Percentiles rank a stretch among this genome's conserved stretches.
phyloP scores from a whole-genome alignment of 169 alveolate species.

The Cryptosporidium bovis region DNA sequence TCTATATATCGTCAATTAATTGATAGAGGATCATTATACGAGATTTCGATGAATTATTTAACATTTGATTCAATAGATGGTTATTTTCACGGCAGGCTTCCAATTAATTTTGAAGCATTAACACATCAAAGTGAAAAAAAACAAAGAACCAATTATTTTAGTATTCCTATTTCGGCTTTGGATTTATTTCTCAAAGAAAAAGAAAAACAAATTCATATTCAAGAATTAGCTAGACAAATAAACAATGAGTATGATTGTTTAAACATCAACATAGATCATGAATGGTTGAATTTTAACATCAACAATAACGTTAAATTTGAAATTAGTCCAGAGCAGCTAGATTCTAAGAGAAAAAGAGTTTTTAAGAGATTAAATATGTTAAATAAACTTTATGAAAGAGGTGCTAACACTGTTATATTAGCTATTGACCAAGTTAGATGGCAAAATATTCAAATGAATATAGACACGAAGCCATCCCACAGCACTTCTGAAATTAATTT shows the following conservation, averaged over 20 bases:
- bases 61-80: constrained; percentile 69
- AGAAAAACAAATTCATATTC: neutral
- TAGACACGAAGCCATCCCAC: neutral
- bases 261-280: constrained; percentile 1
- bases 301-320: constrained; percentile 12
- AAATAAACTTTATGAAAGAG: constrained; percentile 27
- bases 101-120: constrained; percentile 57
- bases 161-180: constrained; percentile 61
- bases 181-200: constrained; percentile 20
- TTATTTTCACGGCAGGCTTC: constrained; percentile 35
- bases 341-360: constrained; percentile 39
- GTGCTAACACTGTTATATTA: constrained; percentile 50
- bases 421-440: constrained; percentile 48
- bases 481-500: neutral
- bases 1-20: constrained; percentile 64
- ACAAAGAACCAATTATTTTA: constrained; percentile 26
- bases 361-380: constrained; percentile 15
- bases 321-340: constrained; percentile 2
- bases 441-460: neutral
- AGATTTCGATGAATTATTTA: constrained; percentile 51
- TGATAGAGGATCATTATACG: constrained; percentile 28
- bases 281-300: constrained; percentile 44
- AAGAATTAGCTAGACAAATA: neutral
- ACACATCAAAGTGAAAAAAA: neutral
- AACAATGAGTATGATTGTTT: neutral